Evolutionary conservation across 2,329 filamentous ascomycete genomes (phyloP).

Genomic region (Amylocarpus encephaloides): DNA sequence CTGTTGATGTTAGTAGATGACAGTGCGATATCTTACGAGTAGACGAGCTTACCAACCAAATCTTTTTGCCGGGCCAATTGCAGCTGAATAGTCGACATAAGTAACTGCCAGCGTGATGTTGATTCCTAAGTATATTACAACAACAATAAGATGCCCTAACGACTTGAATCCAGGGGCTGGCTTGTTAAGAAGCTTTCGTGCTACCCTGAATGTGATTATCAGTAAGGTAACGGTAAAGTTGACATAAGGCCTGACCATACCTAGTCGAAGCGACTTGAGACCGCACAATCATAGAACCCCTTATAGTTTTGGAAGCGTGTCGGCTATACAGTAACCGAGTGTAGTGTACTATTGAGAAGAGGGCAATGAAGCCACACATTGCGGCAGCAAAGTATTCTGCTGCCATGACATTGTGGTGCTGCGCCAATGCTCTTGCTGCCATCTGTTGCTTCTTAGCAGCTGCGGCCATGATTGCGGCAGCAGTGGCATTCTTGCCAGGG

Average conservation of each 20-base stretch:
- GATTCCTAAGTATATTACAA: constrained; percentile 33
- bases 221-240: background rate
- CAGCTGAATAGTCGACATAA: constrained; percentile 20
- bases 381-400: constrained; percentile 19
- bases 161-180: constrained; percentile 33
- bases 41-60: constrained; percentile 21
- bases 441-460: constrained; percentile 6
- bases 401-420: constrained; percentile 12
- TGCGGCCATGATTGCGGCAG: constrained; percentile 12
- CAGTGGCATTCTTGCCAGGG: constrained; percentile 10
- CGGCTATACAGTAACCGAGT: constrained; percentile 17
- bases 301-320: constrained; percentile 13
- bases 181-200: constrained; percentile 17
- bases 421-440: constrained; percentile 1
- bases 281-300: constrained; percentile 13
- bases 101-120: constrained; percentile 35
- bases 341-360: constrained; percentile 22
- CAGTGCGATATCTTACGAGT: constrained; percentile 17
- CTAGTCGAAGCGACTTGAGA: constrained; percentile 14
- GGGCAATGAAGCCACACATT: constrained; percentile 16
- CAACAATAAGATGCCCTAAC: constrained; percentile 35
- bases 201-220: constrained; percentile 1
- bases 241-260: constrained; percentile 3
- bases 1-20: constrained; percentile 31
- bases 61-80: constrained; percentile 15